Evolutionary conservation across 441 rosid genomes (phyloP).

Genomic region (Macaranga tanarius): DNA sequence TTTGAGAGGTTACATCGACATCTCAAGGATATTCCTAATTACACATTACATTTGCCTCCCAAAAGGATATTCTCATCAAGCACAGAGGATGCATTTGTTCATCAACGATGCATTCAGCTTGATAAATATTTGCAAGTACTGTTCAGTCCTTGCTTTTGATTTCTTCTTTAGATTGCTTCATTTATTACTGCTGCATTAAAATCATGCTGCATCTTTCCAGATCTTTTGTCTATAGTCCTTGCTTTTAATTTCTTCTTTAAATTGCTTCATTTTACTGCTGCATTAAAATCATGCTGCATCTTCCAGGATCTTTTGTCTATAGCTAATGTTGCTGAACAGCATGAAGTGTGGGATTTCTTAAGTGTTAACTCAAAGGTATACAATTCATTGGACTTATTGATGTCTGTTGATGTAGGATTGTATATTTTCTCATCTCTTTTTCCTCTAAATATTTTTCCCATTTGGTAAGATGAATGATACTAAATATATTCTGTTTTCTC

Average conservation of each 20-base stretch:
- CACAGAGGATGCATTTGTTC: slow-evolving; percentile 96
- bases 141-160: slow-evolving; percentile 19
- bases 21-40: slow-evolving; percentile 96
- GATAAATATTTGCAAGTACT: slow-evolving; percentile 87
- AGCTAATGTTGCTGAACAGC: slow-evolving; percentile 98
- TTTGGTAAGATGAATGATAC: slow-evolving; percentile 14
- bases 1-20: slow-evolving; percentile 90
- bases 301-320: slow-evolving; percentile 90
- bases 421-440: not conserved
- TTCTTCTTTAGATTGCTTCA: slow-evolving; percentile 15
- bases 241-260: slow-evolving; percentile 13
- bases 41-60: slow-evolving; percentile 93
- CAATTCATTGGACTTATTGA: slow-evolving; percentile 21
- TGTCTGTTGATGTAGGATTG: not conserved
- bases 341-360: slow-evolving; percentile 99
- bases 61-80: slow-evolving; percentile 99
- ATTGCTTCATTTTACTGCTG: slow-evolving; percentile 20
- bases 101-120: slow-evolving; percentile 96
- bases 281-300: slow-evolving; percentile 24
- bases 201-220: slow-evolving; percentile 47
- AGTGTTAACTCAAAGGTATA: slow-evolving; percentile 84
- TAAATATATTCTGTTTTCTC: slow-evolving; percentile 15
- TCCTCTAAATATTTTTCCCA: not conserved
- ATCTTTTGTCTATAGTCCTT: slow-evolving; percentile 76
- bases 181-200: slow-evolving; percentile 4